Conservation (phyloP, 2,329 filamentous ascomycete species). For the Alternaria dauci region DNA sequence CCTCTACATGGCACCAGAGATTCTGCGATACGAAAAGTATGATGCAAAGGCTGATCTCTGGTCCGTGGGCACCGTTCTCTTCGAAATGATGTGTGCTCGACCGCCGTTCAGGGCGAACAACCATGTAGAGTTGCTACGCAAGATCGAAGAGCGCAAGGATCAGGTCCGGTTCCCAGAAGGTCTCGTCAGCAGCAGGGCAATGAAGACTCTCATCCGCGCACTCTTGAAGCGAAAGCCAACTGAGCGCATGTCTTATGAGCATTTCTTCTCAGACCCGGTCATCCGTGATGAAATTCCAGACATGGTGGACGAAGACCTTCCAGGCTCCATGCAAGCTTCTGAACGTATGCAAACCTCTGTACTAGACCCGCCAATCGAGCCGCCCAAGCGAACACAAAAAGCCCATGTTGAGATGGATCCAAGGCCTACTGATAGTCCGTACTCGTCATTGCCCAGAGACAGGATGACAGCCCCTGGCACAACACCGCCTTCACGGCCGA, state of each 20-base stretch:
- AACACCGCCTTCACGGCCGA: slow-evolving; percentile 47
- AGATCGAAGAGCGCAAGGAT: slow-evolving; percentile 90
- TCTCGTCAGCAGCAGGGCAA: slow-evolving; percentile 72
- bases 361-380: slow-evolving; percentile 36
- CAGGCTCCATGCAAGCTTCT: slow-evolving; percentile 37
- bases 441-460: slow-evolving; percentile 46
- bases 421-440: slow-evolving; percentile 38
- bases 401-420: slow-evolving; percentile 39
- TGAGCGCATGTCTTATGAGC: slow-evolving; percentile 84
- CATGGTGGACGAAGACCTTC: slow-evolving; percentile 78
- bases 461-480: slow-evolving; percentile 35
- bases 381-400: slow-evolving; percentile 40
- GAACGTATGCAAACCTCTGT: slow-evolving; percentile 38
- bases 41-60: slow-evolving; percentile 96
- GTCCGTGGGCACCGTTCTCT: slow-evolving; percentile 95
- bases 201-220: slow-evolving; percentile 81
- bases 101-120: slow-evolving; percentile 93
- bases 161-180: slow-evolving; percentile 83
- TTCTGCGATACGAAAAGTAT: slow-evolving; percentile 95
- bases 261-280: slow-evolving; percentile 80
- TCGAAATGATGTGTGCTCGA: slow-evolving; percentile 91
- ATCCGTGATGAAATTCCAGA: slow-evolving; percentile 80
- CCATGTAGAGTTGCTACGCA: slow-evolving; percentile 90
- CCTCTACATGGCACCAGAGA: slow-evolving; percentile 98
- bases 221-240: slow-evolving; percentile 86